Evolutionary conservation across 768 basidiomycete genomes (phyloP).

Genomic region (Termitomyces eurrhizus): DNA sequence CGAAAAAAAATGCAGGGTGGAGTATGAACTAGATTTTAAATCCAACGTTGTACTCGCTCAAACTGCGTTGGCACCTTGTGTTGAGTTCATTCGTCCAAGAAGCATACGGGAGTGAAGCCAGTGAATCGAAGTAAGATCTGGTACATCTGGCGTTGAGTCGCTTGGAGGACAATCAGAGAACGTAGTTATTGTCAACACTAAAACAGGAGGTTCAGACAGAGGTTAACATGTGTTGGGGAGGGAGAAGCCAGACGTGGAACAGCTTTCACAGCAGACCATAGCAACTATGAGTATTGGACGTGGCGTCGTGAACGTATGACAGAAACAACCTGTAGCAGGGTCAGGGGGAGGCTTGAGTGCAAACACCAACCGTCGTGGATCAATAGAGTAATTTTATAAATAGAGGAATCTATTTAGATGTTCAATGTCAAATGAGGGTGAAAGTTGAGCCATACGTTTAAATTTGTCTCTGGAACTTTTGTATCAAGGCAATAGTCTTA

Average conservation of each 20-base stretch:
- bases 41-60: neutral
- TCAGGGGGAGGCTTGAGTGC: neutral
- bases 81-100: neutral
- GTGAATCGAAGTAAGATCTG: neutral
- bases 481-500: no score
- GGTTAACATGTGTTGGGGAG: neutral
- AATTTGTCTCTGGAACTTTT: no score
- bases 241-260: neutral
- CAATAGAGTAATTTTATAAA: no score
- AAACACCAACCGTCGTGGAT: no score
- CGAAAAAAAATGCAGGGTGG: neutral
- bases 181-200: neutral
- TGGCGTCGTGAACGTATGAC: no score
- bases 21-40: neutral
- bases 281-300: no score
- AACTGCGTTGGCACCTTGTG: neutral
- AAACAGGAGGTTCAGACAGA: neutral
- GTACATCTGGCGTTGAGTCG: neutral
- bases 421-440: no score
- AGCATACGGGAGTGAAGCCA: neutral
- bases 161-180: neutral
- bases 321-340: no score
- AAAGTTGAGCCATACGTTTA: no score
- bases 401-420: no score
- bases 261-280: no score